Evolutionary conservation across 306 rosid genomes (phyloP), one percentile per base, ranked within the genome.

Genomic region (Geum urbanum): DNA sequence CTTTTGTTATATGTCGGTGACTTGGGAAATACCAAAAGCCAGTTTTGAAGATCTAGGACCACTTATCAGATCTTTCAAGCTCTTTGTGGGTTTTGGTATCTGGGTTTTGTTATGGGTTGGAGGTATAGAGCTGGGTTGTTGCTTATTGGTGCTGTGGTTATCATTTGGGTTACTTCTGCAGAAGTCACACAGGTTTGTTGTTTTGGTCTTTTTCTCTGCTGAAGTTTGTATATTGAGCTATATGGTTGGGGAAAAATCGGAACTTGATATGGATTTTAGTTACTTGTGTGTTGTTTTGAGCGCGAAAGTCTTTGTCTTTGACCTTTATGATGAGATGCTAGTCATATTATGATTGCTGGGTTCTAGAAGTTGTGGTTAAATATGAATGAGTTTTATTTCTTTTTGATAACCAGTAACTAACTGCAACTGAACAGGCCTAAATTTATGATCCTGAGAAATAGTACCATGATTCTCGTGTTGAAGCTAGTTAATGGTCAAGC

Each of bases 81-180:
- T 78, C 62, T 46, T 60, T 2, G 37, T 32, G 37, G 7, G 59
- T 51, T 76, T 65, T 58, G 64, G 22, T 62, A 70, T 72, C 77
- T 73, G 82, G 88, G 86, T 72, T 10, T 75, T 68, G 74, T 56
- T 44, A 89, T 89, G 97, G 89, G 88, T 76, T 91, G 87, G 91
- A 95, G 82, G 70, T 95, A 89, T 49, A 91, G 82, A 53, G 91
- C 88, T 63, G 99, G 96, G 46, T 79, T 95, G 84, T 79, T 87
- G 74, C 92, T 91, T 45, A 89, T 91, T 76, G 95, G 68, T 40
- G 83, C 89, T 58, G 99, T 91, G 55, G 95, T 95, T 66, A 62
- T 95, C 72, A 95, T 91, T 51, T 95, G 99, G 99, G 97, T 94
- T 19, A 77, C 85, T 77, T 94, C 99, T 18, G 96, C 99, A 37